These are phyloP conservation scores for Epichloe gansuensis DNA, from an alignment of 2,329 filamentous ascomycete species.

Conservation along the genomic window DNA sequence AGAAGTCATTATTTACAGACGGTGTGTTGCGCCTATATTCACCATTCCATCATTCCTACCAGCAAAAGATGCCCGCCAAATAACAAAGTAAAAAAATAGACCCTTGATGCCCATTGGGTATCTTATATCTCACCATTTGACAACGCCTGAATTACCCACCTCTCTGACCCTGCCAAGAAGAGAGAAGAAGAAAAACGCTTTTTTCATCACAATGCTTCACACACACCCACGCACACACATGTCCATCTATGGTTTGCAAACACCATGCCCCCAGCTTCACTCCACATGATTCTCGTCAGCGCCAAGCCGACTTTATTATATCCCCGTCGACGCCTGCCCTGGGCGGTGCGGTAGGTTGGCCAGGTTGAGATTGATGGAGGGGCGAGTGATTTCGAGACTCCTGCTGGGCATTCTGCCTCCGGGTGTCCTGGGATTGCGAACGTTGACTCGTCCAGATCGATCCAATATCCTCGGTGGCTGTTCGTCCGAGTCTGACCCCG, in stretches of 20 bases:
- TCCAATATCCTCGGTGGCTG: constrained; percentile 34
- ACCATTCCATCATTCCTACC: neutral
- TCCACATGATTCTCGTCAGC: neutral
- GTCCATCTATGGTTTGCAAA: too few species aligned
- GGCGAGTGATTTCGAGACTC: constrained; percentile 42
- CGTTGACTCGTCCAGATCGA: constrained; percentile 43
- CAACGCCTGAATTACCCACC: neutral
- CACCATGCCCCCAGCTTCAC: too few species aligned
- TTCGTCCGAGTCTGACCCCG: constrained; percentile 31
- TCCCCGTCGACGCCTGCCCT: neutral
- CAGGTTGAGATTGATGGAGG: constrained; percentile 10
- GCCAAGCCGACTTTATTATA: neutral
- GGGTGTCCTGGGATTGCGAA: constrained; percentile 43
- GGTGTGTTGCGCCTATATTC: neutral
- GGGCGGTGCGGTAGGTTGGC: neutral
- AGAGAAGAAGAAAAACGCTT: neutral
- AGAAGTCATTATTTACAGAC: neutral
- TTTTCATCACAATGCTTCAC: neutral
- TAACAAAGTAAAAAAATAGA: neutral
- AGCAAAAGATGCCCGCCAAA: neutral
- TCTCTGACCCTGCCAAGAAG: neutral
- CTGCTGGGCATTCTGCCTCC: constrained; percentile 42
- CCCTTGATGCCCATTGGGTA: neutral
- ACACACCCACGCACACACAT: neutral
- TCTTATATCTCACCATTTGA: neutral